Base-by-base conservation (phyloP, 2,329 filamentous ascomycete genomes). In the Plectosphaerella sp. region DNA sequence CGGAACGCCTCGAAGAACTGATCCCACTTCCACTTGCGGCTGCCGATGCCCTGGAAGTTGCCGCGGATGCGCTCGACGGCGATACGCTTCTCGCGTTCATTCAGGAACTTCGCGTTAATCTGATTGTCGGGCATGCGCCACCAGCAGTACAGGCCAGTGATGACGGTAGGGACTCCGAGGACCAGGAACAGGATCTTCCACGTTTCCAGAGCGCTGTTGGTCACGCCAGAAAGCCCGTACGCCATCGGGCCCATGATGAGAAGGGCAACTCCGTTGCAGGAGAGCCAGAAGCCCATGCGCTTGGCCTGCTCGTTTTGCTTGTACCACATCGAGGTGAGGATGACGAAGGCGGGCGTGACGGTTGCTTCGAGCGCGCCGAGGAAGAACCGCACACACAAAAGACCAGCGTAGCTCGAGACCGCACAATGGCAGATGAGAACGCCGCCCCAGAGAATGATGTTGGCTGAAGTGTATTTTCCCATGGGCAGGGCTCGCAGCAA, bases 101-200 rank as follows among this genome's bases (percentile, higher is more conserved):
- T 77, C 15, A 87, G 73, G 60, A 82, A 87, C 54, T 75, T 77
- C 2, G 84, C 82, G 0, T 75, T 82, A 43, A 80, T 75, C 0
- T 80, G 80, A 3, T 76, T 72, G 58, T 86, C 79, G 1, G 83
- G 78, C 4, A 87, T 52, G 25, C 47, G 60, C 54, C 39, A 59
- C 57, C 51, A 62, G 51, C 51, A 62, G 48, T 51, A 25, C 52
- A 48, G 48, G 46, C 47, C 39, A 20, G 58, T 48, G 50, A 55
- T 53, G 55, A 63, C 24, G 36, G 64, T 61, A 1, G 64, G 62
- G 8, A 63, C 20, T 15, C 65, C 64, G 4, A 66, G 59, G 9
- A 67, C 57, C 16, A 66, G 61, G 53, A 62, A 67, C 20, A 61
- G 48, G 2, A 59, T 51, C 52, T 58, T 59, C 59, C 59, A 61